Evolutionary conservation across 176 grass and related monocot genomes (phyloP), one percentile per base, ranked within the genome.

Genomic region (Alloteropsis semialata): DNA sequence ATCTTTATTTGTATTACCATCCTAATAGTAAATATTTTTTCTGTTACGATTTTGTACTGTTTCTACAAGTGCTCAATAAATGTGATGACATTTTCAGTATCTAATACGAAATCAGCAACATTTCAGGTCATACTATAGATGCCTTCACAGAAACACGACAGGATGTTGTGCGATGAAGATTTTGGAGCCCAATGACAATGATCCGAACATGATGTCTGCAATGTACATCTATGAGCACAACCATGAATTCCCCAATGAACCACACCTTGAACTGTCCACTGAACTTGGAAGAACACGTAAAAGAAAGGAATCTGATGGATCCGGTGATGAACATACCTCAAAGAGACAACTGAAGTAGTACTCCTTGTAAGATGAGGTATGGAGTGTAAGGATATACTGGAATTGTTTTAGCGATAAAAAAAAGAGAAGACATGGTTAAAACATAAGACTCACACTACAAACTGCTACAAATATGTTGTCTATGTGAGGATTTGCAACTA

Each of bases 141-240:
- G 45, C 57, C 21, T 36, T 29, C 27, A 53, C 2, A 65, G 60
- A 45, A 34, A 54, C 0, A 22, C 18, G 0, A 63, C 10, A 60
- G 43, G 72, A 66, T 81, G 72, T 34, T 69, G 38, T 33, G 79
- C 79, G 7, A 73, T 19, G 29, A 81, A 45, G 58, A 45, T 82
- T 39, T 16, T 82, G 16, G 34, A 79, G 13, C 49, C 33, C 4
- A 9, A 48, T 7, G 38, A 57, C 5, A 25, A 13, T 82, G 69
- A 65, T 62, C 38, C 9, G 5, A 41, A 36, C 64, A 51, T 32
- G 24, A n/a, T 66, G 21, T 55, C 17, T 34, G 19, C 27, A 16
- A 80, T 66, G 63, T 80, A 68, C 33, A 53, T 80, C 14, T 68
- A 6, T 19, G 48, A 80, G 32, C 63, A 68, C 63, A 80, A 68